Base-by-base conservation (phyloP, 2,329 filamentous ascomycete genomes). In the Botryotinia convoluta region DNA sequence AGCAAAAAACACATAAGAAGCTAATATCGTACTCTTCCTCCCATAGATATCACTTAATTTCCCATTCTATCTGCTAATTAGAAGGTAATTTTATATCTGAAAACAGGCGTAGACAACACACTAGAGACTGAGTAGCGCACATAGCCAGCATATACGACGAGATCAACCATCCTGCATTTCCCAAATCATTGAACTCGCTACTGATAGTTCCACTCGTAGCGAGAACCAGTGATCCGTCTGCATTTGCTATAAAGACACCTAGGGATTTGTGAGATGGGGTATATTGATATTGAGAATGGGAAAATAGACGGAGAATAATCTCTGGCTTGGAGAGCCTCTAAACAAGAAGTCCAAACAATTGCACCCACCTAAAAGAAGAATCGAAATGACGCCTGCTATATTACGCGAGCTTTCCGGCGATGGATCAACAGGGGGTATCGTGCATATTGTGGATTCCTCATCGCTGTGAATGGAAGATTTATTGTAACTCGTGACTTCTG, bases 181-280 rank as follows among this genome's bases (percentile, higher is more conserved):
- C 85, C 3, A 91, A 78, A 65, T 85, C 83, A 72, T 87, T 82
- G 76, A 91, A 91, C 71, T 90, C 86, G 37, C 88, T 90, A 0
- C 87, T 86, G 71, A 91, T 89, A 2, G 83, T 83, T 0, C 87
- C 86, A 71, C 91, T 88, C 0, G 90, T 91, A 0, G 91, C 90
- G 45, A 93, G 82, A 0, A 93, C 85, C 0, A 93, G 82, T 0
- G 89, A 90, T 0, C 83, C 82, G 77, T 93, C 91, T 22, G 87
- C 86, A 67, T 90, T 90, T 20, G 87, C 86, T 20, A 92, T 87
- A 75, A 93, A 92, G 18, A 91, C 87, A 8, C 87, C 87, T 84
- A 29, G 7, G 22, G 7, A 29, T n/a, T 5, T 54, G 18, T 54
- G 16, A 39, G 22, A 45, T 29, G 9, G 7, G n/a, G 10, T 71